These are phyloP conservation scores for Hansenula lynferdii DNA, from an alignment of 1,139 yeast species.

Conservation along the genomic window DNA sequence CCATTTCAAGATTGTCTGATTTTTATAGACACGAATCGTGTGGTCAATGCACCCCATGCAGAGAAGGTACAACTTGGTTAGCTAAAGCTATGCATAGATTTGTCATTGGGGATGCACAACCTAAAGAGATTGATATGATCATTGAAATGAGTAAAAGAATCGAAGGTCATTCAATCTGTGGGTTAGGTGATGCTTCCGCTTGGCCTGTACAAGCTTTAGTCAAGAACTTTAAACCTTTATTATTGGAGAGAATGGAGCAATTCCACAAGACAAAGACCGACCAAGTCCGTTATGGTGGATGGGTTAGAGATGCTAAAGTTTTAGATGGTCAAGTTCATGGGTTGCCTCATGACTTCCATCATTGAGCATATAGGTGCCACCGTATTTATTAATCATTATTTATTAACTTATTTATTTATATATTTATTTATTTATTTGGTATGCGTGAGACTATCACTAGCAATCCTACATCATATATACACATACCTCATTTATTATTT, in stretches of 20 bases:
- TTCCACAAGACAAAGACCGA: slow-evolving; percentile 35
- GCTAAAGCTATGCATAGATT: slow-evolving; percentile 81
- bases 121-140: slow-evolving; percentile 77
- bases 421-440: no score
- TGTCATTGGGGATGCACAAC: slow-evolving; percentile 70
- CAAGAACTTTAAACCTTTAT: slow-evolving; percentile 74
- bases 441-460: no score
- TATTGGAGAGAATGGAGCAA: slow-evolving; percentile 64
- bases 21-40: slow-evolving; percentile 90
- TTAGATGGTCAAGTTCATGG: slow-evolving; percentile 63
- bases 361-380: slow-evolving; percentile 4
- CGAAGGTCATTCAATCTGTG: slow-evolving; percentile 90
- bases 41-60: slow-evolving; percentile 93
- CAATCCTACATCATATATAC: no score
- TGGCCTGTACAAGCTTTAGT: slow-evolving; percentile 91
- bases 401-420: neutral
- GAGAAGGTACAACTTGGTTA: slow-evolving; percentile 91
- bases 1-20: slow-evolving; percentile 76
- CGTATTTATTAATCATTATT: neutral
- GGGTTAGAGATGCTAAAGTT: slow-evolving; percentile 62
- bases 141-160: slow-evolving; percentile 77
- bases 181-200: slow-evolving; percentile 88
- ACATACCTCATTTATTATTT: no score
- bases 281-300: slow-evolving; percentile 64
- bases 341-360: slow-evolving; percentile 39